A percentile compares a stretch with the other conserved stretches of the same genome.
These are phyloP conservation scores for Sporisorium graminicola DNA, from an alignment of 1,284 basidiomycete species.

Conservation along the genomic window DNA sequence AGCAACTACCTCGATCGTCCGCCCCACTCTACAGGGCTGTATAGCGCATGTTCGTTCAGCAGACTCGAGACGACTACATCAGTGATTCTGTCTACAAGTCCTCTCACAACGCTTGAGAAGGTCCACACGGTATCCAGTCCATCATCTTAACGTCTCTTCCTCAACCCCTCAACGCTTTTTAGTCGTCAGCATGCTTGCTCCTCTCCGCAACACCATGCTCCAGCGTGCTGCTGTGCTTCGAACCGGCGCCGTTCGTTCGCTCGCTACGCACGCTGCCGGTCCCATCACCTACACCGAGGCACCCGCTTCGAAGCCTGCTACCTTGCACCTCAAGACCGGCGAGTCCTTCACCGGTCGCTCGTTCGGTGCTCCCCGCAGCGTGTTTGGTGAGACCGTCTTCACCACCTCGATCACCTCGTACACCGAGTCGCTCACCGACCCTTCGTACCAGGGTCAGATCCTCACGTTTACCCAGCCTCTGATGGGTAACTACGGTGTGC, in stretches of 20 bases:
- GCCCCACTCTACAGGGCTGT: conserved; percentile 42
- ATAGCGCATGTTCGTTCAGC: conserved; percentile 61
- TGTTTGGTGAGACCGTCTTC: conserved; percentile 97
- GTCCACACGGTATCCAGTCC: background rate
- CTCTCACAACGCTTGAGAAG: conserved; percentile 50
- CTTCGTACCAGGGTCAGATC: conserved; percentile 97
- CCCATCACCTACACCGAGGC: conserved; percentile 62
- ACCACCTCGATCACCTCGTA: conserved; percentile 99
- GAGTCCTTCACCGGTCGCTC: conserved; percentile 89
- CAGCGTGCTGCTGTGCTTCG: conserved; percentile 32
- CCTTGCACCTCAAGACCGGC: conserved; percentile 92
- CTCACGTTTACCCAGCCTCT: conserved; percentile 98
- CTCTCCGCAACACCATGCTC: conserved; percentile 46
- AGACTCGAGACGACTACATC: conserved; percentile 68
- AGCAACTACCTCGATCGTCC: conserved; percentile 13
- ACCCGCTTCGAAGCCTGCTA: conserved; percentile 76
- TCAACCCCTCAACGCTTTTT: background rate
- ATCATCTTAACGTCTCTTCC: conserved; percentile 19
- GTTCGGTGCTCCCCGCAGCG: conserved; percentile 88
- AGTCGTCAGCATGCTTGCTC: conserved; percentile 26
- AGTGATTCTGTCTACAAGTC: conserved; percentile 62
- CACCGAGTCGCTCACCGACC: conserved; percentile 99
- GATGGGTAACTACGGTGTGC: conserved; percentile 99
- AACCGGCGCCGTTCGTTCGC: conserved; percentile 22
- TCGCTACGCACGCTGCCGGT: conserved; percentile 35